phyloP scores from a whole-genome alignment of 495 filamentous ascomycete species.

The Lophiostoma macrostomum region DNA sequence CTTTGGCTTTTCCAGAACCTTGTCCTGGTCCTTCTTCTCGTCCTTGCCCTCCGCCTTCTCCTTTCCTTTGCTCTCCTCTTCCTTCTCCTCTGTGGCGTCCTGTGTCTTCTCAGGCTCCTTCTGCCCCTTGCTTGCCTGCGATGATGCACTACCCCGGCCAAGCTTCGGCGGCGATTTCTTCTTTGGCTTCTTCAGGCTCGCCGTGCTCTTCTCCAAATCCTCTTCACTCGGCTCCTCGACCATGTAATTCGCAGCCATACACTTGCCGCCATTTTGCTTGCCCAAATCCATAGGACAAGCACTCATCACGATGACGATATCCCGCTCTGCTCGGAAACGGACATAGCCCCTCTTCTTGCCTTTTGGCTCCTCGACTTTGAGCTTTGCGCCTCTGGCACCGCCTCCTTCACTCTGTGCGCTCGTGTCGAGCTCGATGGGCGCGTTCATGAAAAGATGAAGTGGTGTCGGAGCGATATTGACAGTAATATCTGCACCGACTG shows the following conservation, averaged over 20 bases:
- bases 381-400: conserved; percentile 27
- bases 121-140: too few species aligned
- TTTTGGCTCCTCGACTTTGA: conserved; percentile 37
- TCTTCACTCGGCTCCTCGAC: conserved; percentile 29
- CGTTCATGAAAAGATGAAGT: conserved; percentile 46
- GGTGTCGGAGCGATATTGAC: conserved; percentile 41
- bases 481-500: conserved; percentile 38
- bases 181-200: conserved; percentile 9
- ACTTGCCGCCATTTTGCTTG: conserved; percentile 38
- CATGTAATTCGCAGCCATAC: conserved; percentile 42
- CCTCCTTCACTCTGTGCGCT: conserved; percentile 4
- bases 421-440: conserved; percentile 26
- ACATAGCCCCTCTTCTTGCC: conserved; percentile 41
- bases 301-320: conserved; percentile 45
- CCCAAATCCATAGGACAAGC: conserved; percentile 44
- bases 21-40: neutral
- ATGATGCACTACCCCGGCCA: too few species aligned
- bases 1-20: neutral
- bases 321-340: conserved; percentile 40
- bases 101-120: neutral
- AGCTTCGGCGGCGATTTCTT: too few species aligned
- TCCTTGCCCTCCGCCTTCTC: neutral
- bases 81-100: neutral
- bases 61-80: neutral
- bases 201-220: conserved; percentile 1